Evolutionary conservation across 345 rosid species (phyloP).

Genomic region (Durio zibethinus): DNA sequence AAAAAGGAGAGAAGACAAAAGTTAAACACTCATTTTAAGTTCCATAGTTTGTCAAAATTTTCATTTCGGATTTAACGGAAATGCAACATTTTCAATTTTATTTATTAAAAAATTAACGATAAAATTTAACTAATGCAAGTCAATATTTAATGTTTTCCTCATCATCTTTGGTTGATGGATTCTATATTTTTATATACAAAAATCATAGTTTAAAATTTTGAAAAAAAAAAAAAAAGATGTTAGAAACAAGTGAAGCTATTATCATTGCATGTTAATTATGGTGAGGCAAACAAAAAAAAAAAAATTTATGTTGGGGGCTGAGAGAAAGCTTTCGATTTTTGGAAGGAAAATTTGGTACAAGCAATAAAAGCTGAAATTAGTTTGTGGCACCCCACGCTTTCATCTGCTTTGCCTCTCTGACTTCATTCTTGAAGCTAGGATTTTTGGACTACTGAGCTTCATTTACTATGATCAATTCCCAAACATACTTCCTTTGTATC

Average conservation of each 20-base stretch:
- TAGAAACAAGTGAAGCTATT: not conserved
- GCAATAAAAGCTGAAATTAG: conserved; percentile 3
- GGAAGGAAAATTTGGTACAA: not conserved
- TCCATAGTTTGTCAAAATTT: too few relatives aligned
- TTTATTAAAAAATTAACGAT: too few relatives aligned
- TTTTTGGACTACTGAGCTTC: not conserved
- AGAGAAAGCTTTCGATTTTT: not conserved
- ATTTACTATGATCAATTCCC: not conserved
- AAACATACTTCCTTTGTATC: not conserved
- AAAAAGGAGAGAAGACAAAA: too few relatives aligned
- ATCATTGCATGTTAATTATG: not conserved
- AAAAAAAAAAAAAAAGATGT: too few relatives aligned
- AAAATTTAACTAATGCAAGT: too few relatives aligned
- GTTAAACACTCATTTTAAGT: too few relatives aligned
- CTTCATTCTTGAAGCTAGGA: not conserved
- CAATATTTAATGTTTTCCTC: too few relatives aligned
- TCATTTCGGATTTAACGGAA: too few relatives aligned
- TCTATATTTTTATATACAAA: too few relatives aligned
- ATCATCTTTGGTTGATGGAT: too few relatives aligned
- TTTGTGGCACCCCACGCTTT: not conserved
- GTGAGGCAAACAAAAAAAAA: not conserved
- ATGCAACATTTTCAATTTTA: too few relatives aligned
- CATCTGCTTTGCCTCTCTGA: not conserved
- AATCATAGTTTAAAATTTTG: too few relatives aligned
- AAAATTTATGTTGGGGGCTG: not conserved